phyloP scores from a whole-genome alignment of 2,329 filamentous ascomycete species.

The Aspergillus eucalypticola region DNA sequence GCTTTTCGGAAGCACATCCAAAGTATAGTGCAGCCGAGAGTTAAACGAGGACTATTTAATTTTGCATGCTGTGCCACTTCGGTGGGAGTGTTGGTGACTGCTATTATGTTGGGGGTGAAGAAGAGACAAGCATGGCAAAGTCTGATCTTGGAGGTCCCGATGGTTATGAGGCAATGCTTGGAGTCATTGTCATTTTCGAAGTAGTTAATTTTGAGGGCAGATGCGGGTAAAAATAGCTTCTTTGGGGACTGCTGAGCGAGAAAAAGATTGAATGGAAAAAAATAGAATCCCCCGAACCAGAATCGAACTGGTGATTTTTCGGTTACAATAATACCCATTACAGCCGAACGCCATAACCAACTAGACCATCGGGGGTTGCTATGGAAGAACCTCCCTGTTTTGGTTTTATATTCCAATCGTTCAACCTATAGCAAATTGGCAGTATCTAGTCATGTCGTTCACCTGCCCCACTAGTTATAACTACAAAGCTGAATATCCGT shows the following conservation, averaged over 20 bases:
- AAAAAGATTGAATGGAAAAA: conserved; percentile 8
- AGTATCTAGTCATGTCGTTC: background rate
- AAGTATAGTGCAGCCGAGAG: background rate
- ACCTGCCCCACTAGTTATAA: background rate
- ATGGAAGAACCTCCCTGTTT: background rate
- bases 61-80: background rate
- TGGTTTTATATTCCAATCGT: background rate
- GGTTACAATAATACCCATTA: background rate
- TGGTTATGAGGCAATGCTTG: background rate
- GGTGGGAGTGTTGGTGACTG: background rate
- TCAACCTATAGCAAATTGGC: too few species aligned
- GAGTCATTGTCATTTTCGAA: background rate
- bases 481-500: too few species aligned
- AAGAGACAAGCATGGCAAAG: background rate
- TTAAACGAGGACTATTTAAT: background rate
- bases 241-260: background rate
- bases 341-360: conserved; percentile 12
- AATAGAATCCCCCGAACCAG: background rate
- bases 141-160: background rate
- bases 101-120: background rate
- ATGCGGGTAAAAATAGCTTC: too few species aligned
- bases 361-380: background rate
- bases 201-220: too few species aligned
- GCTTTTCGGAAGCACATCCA: background rate
- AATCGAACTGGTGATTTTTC: background rate